phyloP scores from a whole-genome alignment of 768 basidiomycete species.

The Pleurotus tuoliensis region DNA sequence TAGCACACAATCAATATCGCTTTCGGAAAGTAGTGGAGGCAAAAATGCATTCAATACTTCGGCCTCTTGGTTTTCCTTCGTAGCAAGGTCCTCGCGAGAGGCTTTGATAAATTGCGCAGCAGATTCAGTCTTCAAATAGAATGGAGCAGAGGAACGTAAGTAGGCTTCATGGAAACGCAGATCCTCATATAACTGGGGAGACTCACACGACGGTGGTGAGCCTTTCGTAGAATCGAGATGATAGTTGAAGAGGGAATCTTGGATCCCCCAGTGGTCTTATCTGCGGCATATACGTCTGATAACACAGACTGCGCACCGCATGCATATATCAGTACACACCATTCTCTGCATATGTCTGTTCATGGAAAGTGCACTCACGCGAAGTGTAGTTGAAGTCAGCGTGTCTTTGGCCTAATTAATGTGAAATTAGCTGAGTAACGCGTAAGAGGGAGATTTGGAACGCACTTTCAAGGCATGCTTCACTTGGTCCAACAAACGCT shows the following conservation, averaged over 20 bases:
- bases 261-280: constrained; percentile 45
- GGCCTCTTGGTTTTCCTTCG: constrained; percentile 58
- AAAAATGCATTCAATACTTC: constrained; percentile 49
- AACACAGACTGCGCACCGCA: constrained; percentile 49
- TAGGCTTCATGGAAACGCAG: no score
- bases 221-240: constrained; percentile 53
- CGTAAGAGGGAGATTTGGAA: neutral
- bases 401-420: constrained; percentile 48
- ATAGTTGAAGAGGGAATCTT: constrained; percentile 46
- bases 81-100: constrained; percentile 61
- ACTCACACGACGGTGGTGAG: constrained; percentile 55
- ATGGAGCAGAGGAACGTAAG: neutral
- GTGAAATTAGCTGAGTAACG: neutral
- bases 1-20: constrained; percentile 52
- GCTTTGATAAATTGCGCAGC: constrained; percentile 52
- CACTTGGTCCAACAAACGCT: constrained; percentile 46
- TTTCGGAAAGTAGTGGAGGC: constrained; percentile 55
- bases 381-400: constrained; percentile 51
- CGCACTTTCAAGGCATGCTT: constrained; percentile 71
- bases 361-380: constrained; percentile 34
- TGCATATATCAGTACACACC: neutral
- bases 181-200: neutral
- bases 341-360: neutral
- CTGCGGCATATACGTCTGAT: constrained; percentile 64
- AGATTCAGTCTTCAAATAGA: constrained; percentile 47